Conservation (phyloP, 805 yeast genomes). For the Wickerhamiella siamensis region DNA sequence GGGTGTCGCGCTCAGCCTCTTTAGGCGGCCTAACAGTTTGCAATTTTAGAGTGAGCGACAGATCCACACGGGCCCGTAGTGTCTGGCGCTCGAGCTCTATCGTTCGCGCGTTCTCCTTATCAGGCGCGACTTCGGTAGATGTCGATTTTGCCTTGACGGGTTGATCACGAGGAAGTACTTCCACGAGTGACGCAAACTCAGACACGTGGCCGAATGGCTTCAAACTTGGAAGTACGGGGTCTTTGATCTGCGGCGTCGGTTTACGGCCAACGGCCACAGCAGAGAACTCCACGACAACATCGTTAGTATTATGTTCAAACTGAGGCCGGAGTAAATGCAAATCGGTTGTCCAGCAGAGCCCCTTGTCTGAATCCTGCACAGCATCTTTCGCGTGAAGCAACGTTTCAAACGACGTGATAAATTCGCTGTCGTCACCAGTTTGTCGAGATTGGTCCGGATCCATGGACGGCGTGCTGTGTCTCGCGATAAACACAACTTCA, state of each 20-base stretch:
- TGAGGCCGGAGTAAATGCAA: not conserved
- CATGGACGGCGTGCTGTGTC: not conserved
- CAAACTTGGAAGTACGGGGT: not conserved
- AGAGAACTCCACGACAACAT: not conserved
- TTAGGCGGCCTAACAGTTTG: not conserved
- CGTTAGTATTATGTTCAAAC: not conserved
- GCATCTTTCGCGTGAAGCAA: not conserved
- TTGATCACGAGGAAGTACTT: not conserved
- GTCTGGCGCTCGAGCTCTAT: not conserved
- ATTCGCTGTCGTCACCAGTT: not conserved
- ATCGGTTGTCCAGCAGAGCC: not conserved
- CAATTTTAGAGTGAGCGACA: not conserved
- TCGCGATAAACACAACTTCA: not conserved
- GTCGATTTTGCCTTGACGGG: too few relatives aligned
- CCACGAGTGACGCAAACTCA: not conserved
- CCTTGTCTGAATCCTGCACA: not conserved
- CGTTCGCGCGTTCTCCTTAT: not conserved
- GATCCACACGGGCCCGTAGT: not conserved
- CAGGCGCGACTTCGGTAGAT: too few relatives aligned
- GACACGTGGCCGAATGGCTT: not conserved
- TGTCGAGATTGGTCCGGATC: too few relatives aligned
- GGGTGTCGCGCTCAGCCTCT: constrained; percentile 13
- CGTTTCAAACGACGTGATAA: constrained; percentile 1
- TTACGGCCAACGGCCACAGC: not conserved
- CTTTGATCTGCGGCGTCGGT: not conserved